A percentile compares a stretch with the other conserved stretches of the same genome.
phyloP scores from a whole-genome alignment of 768 basidiomycete species.

The Rhodocollybia butyracea region DNA sequence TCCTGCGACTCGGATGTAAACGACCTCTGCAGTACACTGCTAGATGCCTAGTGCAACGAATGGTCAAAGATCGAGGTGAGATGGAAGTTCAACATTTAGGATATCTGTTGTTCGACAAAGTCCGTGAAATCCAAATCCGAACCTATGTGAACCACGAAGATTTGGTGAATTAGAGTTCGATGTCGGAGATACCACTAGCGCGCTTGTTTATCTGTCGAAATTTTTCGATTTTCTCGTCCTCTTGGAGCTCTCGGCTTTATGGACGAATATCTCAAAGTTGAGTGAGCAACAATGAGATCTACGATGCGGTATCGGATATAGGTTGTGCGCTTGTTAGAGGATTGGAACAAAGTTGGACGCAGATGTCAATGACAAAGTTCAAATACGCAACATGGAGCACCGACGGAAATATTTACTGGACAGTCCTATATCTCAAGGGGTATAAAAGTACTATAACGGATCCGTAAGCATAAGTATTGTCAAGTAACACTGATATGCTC shows the following conservation, averaged over 20 bases:
- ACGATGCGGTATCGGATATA: constrained; percentile 55
- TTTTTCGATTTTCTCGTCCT: constrained; percentile 90
- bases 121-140: constrained; percentile 34
- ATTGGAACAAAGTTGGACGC: constrained; percentile 48
- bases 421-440: constrained; percentile 96
- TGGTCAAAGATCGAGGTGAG: constrained; percentile 94
- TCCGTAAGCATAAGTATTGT: constrained; percentile 1
- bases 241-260: constrained; percentile 89
- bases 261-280: constrained; percentile 88
- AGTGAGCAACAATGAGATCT: constrained; percentile 75
- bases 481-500: constrained; percentile 25
- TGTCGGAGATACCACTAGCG: constrained; percentile 75
- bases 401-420: constrained; percentile 78
- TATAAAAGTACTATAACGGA: constrained; percentile 73
- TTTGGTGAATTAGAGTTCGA: constrained; percentile 40
- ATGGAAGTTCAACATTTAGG: constrained; percentile 84
- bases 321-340: constrained; percentile 3
- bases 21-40: constrained; percentile 81
- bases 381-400: constrained; percentile 77
- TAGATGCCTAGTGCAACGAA: constrained; percentile 88
- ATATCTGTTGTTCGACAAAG: constrained; percentile 59
- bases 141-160: not conserved
- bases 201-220: constrained; percentile 89
- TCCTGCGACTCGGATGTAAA: constrained; percentile 83
- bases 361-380: constrained; percentile 93